These are phyloP conservation scores for Hymenoscyphus infarciens DNA, from an alignment of 2,329 filamentous ascomycete species.

Conservation along the genomic window DNA sequence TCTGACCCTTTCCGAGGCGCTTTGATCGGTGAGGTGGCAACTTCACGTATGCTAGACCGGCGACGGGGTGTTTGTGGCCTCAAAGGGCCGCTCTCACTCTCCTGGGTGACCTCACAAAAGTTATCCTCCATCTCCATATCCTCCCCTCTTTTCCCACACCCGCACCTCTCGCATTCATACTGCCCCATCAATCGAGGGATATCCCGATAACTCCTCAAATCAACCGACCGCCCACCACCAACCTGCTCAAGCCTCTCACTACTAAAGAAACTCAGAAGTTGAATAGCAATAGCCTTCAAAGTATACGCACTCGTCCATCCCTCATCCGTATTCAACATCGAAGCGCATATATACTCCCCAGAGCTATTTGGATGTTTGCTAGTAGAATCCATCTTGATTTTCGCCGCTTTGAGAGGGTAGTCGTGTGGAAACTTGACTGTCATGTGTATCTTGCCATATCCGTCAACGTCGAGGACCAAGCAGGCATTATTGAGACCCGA, in stretches of 20 bases:
- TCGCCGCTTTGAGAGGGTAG: conserved; percentile 42
- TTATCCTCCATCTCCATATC: conserved; percentile 16
- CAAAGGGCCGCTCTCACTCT: background rate
- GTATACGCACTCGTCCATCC: conserved; percentile 50
- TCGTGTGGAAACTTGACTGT: conserved; percentile 36
- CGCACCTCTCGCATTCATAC: no score
- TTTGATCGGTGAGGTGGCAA: conserved; percentile 2
- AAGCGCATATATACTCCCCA: conserved; percentile 44
- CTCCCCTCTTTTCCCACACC: background rate
- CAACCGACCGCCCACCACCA: conserved; percentile 22
- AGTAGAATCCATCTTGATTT: conserved; percentile 40
- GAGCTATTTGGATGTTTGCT: conserved; percentile 47
- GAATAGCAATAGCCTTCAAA: conserved; percentile 47
- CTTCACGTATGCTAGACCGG: background rate
- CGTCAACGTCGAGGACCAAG: conserved; percentile 42
- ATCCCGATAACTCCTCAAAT: conserved; percentile 32
- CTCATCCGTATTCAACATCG: conserved; percentile 41
- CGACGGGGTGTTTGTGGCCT: background rate
- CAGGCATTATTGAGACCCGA: conserved; percentile 39
- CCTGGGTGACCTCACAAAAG: background rate
- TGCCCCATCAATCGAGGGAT: background rate
- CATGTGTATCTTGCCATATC: conserved; percentile 42
- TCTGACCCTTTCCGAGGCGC: no score
- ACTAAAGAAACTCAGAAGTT: conserved; percentile 50
- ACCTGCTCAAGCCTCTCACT: conserved; percentile 45